Conservation (phyloP, 208 protist genomes). For the Crithidia brevicula region DNA sequence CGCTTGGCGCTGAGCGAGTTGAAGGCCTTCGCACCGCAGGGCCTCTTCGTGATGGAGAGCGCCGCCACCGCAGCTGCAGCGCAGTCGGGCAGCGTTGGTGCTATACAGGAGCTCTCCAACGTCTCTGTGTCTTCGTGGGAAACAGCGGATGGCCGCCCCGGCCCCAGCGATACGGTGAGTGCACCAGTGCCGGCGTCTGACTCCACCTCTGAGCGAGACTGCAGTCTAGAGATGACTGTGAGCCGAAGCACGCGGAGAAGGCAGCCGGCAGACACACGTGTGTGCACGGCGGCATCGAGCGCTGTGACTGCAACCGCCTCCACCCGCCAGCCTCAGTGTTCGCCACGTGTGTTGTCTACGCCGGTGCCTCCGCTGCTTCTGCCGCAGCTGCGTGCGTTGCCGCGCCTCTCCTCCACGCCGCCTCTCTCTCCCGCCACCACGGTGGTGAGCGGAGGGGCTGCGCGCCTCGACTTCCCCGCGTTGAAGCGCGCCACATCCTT, state of each 20-base stretch:
- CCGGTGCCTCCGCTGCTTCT: not conserved
- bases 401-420: not conserved
- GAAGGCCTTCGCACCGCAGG: constrained; percentile 56
- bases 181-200: too few relatives aligned
- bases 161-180: too few relatives aligned
- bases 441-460: not conserved
- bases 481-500: constrained; percentile 31
- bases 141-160: too few relatives aligned
- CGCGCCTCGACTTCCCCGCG: constrained; percentile 21
- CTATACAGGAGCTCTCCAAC: not conserved
- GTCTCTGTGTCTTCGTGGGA: constrained; percentile 6
- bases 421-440: not conserved
- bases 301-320: too few relatives aligned
- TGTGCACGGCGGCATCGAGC: too few relatives aligned
- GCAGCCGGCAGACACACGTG: too few relatives aligned
- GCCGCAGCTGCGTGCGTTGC: not conserved
- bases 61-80: not conserved
- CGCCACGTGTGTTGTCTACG: too few relatives aligned
- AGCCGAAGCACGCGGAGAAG: too few relatives aligned
- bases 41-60: constrained; percentile 29
- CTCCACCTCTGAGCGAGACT: too few relatives aligned
- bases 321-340: too few relatives aligned
- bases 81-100: not conserved
- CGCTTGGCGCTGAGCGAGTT: constrained; percentile 49
- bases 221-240: too few relatives aligned